Conservation (phyloP, 1,284 basidiomycete species). For the Cutaneotrichosporon spelunceum region DNA sequence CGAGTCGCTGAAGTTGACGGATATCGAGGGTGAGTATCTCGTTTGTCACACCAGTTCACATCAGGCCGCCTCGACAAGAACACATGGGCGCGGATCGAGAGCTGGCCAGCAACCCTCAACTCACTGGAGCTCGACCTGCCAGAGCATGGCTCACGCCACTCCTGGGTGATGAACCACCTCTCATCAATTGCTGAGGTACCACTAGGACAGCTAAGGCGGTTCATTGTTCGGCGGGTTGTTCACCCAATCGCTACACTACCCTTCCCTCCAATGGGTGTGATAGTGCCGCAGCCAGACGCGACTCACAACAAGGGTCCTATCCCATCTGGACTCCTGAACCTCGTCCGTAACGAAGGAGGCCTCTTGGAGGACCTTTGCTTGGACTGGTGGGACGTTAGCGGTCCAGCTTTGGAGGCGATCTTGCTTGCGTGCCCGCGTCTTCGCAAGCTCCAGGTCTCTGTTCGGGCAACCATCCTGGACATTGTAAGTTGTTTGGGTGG, state of each 20-base stretch:
- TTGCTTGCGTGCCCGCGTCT: constrained; percentile 20
- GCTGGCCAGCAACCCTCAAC: constrained; percentile 27
- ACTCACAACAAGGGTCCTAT: constrained; percentile 15
- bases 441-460: constrained; percentile 21
- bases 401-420: constrained; percentile 22
- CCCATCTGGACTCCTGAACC: constrained; percentile 20
- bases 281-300: constrained; percentile 16
- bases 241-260: constrained; percentile 30
- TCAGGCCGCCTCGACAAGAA: constrained; percentile 36
- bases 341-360: constrained; percentile 21
- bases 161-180: constrained; percentile 39
- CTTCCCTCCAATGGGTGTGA: constrained; percentile 20
- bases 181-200: constrained; percentile 28
- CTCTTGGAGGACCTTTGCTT: constrained; percentile 26
- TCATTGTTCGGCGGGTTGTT: constrained; percentile 25
- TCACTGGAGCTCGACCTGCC: constrained; percentile 27
- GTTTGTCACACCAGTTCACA: not conserved
- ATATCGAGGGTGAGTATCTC: constrained; percentile 28
- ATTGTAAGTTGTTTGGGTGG: constrained; percentile 17
- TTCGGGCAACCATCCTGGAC: constrained; percentile 23
- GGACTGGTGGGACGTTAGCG: constrained; percentile 34
- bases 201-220: constrained; percentile 27
- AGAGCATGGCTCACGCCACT: constrained; percentile 30
- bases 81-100: constrained; percentile 30
- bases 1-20: constrained; percentile 25